A percentile compares a stretch with the other conserved stretches of the same genome.
Evolutionary conservation across 441 rosid species (phyloP).

Genomic region (Aquilaria agallochum): DNA sequence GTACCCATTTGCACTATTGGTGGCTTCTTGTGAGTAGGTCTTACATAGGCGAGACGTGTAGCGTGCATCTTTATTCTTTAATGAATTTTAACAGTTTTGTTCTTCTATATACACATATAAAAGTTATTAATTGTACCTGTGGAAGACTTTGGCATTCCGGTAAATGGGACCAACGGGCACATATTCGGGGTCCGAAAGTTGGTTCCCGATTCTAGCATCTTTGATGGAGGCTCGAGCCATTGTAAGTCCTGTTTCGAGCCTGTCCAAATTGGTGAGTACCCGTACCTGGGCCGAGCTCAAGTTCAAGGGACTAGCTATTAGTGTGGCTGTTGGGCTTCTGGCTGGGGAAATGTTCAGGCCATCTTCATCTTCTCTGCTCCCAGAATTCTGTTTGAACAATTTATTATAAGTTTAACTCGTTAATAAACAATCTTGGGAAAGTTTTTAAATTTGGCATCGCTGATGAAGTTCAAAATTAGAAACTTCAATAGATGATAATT

Average conservation of each 20-base stretch:
- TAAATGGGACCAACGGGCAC: slow-evolving; percentile 83
- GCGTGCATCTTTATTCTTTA: too few species aligned
- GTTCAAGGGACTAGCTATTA: slow-evolving; percentile 8
- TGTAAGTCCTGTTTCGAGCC: slow-evolving; percentile 54
- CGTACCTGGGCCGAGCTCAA: slow-evolving; percentile 10
- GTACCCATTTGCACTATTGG: too few species aligned
- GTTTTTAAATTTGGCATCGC: slow-evolving; percentile 6
- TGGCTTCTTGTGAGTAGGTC: too few species aligned
- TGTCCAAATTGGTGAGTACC: slow-evolving; percentile 31
- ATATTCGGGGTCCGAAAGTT: slow-evolving; percentile 49
- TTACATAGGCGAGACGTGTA: too few species aligned
- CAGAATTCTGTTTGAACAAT: slow-evolving; percentile 19
- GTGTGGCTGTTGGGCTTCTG: neutral
- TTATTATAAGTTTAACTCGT: neutral
- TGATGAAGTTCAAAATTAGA: neutral
- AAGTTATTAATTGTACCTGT: slow-evolving; percentile 49
- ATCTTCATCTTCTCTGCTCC: slow-evolving; percentile 6
- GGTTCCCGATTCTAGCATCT: slow-evolving; percentile 41
- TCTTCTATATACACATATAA: too few species aligned
- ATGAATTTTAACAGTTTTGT: too few species aligned
- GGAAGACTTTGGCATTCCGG: slow-evolving; percentile 72
- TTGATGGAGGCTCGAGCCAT: slow-evolving; percentile 55
- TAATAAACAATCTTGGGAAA: neutral
- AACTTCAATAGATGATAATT: neutral
- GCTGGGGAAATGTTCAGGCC: neutral